A percentile compares a stretch with the other conserved stretches of the same genome.
Conservation (phyloP, 768 basidiomycete genomes). For the Lanmaoa rubissima region DNA sequence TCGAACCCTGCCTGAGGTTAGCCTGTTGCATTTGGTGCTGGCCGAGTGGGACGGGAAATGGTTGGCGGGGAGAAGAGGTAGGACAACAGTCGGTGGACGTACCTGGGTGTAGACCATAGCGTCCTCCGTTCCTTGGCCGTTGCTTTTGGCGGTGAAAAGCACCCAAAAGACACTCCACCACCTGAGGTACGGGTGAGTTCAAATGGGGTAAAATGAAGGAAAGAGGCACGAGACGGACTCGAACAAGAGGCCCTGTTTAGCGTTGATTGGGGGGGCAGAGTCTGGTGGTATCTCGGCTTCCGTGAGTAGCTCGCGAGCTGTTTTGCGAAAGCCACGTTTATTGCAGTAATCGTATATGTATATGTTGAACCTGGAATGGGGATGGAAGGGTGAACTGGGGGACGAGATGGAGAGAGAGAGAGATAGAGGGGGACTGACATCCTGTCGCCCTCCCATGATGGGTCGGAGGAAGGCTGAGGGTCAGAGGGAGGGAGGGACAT, state of each 20-base stretch:
- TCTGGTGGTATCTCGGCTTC: constrained; percentile 69
- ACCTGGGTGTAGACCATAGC: constrained; percentile 72
- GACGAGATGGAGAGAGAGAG: constrained; percentile 1
- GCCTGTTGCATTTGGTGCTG: constrained; percentile 39
- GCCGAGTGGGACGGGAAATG: neutral
- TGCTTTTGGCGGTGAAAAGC: constrained; percentile 77
- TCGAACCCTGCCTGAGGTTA: constrained; percentile 33
- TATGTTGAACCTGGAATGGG: constrained; percentile 71
- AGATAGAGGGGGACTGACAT: constrained; percentile 50
- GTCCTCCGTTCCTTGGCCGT: constrained; percentile 62
- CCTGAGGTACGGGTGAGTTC: constrained; percentile 36
- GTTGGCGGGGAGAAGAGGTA: constrained; percentile 12
- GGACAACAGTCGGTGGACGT: constrained; percentile 23
- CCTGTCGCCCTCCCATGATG: constrained; percentile 83
- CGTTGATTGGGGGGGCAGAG: constrained; percentile 74
- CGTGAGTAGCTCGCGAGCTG: constrained; percentile 59
- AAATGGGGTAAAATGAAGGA: neutral
- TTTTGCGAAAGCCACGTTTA: constrained; percentile 76
- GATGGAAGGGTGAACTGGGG: constrained; percentile 6
- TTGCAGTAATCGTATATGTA: constrained; percentile 85
- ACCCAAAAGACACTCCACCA: constrained; percentile 94
- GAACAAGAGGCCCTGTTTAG: constrained; percentile 78
- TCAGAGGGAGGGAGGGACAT: constrained; percentile 19
- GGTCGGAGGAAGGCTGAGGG: constrained; percentile 23
- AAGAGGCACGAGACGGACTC: constrained; percentile 49